Evolutionary conservation across 2,329 filamentous ascomycete species (phyloP).

Genomic region (Xylogone sp.): DNA sequence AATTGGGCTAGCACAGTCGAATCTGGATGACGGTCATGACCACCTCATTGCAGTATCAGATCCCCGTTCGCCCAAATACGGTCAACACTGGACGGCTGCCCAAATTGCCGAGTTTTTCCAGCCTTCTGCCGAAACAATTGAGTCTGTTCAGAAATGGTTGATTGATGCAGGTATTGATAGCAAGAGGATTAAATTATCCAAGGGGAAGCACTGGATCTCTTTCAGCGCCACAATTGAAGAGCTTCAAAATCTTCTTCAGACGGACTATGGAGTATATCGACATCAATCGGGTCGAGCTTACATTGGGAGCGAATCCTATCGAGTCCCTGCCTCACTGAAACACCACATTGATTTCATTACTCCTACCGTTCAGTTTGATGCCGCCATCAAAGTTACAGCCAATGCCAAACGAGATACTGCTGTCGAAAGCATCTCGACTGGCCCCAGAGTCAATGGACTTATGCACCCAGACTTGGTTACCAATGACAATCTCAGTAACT

Average conservation of each 20-base stretch:
- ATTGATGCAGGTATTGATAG: conserved; percentile 44
- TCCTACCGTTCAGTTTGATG: conserved; percentile 30
- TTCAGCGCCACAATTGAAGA: conserved; percentile 31
- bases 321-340: conserved; percentile 23
- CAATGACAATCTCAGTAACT: conserved; percentile 4
- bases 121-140: conserved; percentile 38
- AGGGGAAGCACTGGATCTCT: conserved; percentile 19
- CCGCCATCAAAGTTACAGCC: neutral
- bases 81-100: conserved; percentile 42
- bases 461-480: conserved; percentile 16
- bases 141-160: conserved; percentile 52
- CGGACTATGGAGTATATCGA: conserved; percentile 47
- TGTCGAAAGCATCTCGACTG: conserved; percentile 9
- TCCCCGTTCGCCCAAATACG: conserved; percentile 40
- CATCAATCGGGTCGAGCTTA: conserved; percentile 43
- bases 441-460: conserved; percentile 35
- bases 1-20: conserved; percentile 42
- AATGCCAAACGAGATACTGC: neutral
- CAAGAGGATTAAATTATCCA: conserved; percentile 43
- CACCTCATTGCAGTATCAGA: conserved; percentile 40
- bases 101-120: conserved; percentile 41
- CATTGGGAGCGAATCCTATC: conserved; percentile 27
- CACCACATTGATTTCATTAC: conserved; percentile 28
- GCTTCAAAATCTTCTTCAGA: conserved; percentile 49
- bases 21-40: conserved; percentile 41